These are phyloP conservation scores for Eucalyptus regnans DNA, from an alignment of 345 rosid genomes.

Conservation along the genomic window DNA sequence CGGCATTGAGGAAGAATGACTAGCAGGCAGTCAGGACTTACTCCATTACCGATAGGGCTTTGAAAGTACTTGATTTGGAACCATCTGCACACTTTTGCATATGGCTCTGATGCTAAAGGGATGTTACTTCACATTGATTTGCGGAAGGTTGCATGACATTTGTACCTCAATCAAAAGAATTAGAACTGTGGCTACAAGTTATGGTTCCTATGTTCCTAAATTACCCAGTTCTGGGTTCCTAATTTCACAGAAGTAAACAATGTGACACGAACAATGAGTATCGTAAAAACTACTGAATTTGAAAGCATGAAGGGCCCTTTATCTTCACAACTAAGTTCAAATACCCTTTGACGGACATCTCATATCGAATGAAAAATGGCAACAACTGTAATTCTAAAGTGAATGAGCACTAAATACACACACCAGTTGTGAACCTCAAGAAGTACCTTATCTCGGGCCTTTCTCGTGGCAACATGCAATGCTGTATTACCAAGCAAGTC, in stretches of 20 bases:
- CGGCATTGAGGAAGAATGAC: neutral
- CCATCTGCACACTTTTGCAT: neutral
- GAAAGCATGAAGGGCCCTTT: neutral
- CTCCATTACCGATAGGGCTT: neutral
- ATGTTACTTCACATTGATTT: neutral
- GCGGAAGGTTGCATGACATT: neutral
- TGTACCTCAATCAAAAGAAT: neutral
- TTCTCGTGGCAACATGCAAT: constrained; percentile 89
- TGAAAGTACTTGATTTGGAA: neutral
- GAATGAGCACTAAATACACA: neutral
- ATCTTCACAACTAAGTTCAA: neutral
- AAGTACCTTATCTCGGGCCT: constrained; percentile 75
- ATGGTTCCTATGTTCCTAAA: neutral
- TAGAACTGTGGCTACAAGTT: neutral
- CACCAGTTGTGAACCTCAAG: neutral
- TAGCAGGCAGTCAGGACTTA: neutral
- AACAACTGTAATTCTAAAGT: neutral
- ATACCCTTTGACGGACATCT: neutral
- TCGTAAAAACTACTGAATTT: neutral
- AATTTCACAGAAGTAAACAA: neutral
- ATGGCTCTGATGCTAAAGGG: neutral
- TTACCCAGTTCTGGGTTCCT: neutral
- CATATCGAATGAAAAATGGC: neutral
- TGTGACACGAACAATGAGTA: neutral
- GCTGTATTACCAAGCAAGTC: constrained; percentile 93